A percentile compares a stretch with the other conserved stretches of the same genome.
Evolutionary conservation across 2,329 filamentous ascomycete genomes (phyloP).

Genomic region (Cercospora sp.): DNA sequence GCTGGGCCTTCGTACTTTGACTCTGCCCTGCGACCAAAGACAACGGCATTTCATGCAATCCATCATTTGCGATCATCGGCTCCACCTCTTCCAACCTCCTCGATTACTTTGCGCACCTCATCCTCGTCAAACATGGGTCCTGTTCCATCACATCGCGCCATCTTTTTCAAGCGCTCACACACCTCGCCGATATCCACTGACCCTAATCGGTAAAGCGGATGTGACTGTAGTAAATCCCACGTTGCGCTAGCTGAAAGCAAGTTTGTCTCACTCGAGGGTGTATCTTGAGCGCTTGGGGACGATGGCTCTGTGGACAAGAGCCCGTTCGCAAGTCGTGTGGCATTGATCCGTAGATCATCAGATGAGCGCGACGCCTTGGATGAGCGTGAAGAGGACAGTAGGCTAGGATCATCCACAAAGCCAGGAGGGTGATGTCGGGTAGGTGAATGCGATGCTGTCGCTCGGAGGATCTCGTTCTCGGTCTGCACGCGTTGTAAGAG

Average conservation of each 20-base stretch:
- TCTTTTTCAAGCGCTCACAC: slow-evolving; percentile 72
- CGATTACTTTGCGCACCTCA: slow-evolving; percentile 71
- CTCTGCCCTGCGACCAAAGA: not conserved
- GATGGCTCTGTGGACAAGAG: slow-evolving; percentile 26
- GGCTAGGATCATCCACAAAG: slow-evolving; percentile 36
- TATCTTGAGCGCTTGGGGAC: slow-evolving; percentile 19
- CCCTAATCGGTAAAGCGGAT: slow-evolving; percentile 74
- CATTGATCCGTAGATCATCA: slow-evolving; percentile 24
- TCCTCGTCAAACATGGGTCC: slow-evolving; percentile 82
- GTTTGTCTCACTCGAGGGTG: slow-evolving; percentile 46
- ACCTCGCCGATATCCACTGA: slow-evolving; percentile 80
- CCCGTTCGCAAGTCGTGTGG: slow-evolving; percentile 25
- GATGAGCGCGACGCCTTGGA: slow-evolving; percentile 21
- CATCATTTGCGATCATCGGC: slow-evolving; percentile 66
- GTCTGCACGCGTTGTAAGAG: slow-evolving; percentile 81
- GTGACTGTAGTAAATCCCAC: slow-evolving; percentile 85
- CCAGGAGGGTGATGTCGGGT: slow-evolving; percentile 48
- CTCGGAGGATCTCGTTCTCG: slow-evolving; percentile 89
- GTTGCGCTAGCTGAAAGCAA: slow-evolving; percentile 75
- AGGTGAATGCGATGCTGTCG: slow-evolving; percentile 61
- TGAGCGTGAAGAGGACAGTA: slow-evolving; percentile 27
- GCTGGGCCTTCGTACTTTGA: not conserved
- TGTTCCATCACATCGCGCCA: slow-evolving; percentile 80
- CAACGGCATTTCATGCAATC: not conserved
- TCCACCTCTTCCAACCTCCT: slow-evolving; percentile 73